A percentile compares a stretch with the other conserved stretches of the same genome.
These are phyloP conservation scores for Eustoma russellianum DNA, from an alignment of 257 asterid species.

Conservation along the genomic window DNA sequence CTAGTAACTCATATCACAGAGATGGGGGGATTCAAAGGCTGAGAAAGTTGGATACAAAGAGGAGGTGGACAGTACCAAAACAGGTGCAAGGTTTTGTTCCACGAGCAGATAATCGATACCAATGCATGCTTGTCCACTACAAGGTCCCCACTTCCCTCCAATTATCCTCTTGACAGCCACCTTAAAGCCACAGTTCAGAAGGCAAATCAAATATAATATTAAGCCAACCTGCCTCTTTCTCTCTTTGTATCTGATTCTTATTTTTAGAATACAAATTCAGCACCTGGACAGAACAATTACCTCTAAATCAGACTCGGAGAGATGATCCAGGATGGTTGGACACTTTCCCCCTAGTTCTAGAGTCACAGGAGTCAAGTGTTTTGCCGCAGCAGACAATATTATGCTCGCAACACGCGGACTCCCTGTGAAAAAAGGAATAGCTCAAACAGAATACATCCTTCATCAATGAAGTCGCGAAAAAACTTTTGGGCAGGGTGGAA, in stretches of 20 bases:
- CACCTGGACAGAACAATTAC: constrained; percentile 16
- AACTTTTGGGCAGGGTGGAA: neutral
- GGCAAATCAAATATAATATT: constrained; percentile 8
- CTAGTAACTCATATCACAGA: neutral
- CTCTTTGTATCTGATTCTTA: too few relatives aligned
- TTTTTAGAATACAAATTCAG: too few relatives aligned
- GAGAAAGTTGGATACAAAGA: neutral
- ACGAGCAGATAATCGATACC: constrained; percentile 82
- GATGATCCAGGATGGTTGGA: constrained; percentile 67
- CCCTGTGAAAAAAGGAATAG: constrained; percentile 28
- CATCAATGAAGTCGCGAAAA: neutral
- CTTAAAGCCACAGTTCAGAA: constrained; percentile 25
- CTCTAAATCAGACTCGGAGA: constrained; percentile 54
- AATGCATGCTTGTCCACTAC: constrained; percentile 97
- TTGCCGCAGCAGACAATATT: constrained; percentile 88
- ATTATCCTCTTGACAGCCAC: constrained; percentile 71
- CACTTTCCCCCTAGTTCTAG: constrained; percentile 96
- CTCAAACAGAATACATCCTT: neutral
- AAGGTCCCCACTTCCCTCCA: constrained; percentile 88
- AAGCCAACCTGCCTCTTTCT: neutral
- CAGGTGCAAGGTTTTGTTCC: constrained; percentile 39
- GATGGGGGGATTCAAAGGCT: neutral
- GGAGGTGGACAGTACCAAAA: constrained; percentile 38
- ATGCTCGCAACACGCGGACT: constrained; percentile 67
- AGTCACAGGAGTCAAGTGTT: constrained; percentile 88